Percentiles rank a stretch among this genome's conserved stretches.
Conservation (phyloP, 805 yeast species). For the Diddensiella santjacobensis region DNA sequence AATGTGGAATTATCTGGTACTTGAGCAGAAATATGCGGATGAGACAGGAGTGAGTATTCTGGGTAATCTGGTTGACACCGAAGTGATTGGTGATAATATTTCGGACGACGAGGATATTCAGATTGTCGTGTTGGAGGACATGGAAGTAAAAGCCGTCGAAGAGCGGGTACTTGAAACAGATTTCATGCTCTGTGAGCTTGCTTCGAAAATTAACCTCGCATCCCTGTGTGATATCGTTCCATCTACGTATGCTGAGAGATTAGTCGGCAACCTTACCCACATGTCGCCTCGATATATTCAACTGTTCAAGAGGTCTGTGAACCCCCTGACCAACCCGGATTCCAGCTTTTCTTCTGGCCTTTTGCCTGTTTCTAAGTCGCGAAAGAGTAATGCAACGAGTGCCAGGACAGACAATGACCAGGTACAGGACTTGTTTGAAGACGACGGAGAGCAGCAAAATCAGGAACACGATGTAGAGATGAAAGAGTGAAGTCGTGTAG, state of each 20-base stretch:
- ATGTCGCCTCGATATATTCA: conserved; percentile 17
- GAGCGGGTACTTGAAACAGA: conserved; percentile 31
- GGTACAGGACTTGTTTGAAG: no score
- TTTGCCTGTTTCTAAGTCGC: neutral
- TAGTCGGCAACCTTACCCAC: conserved; percentile 34
- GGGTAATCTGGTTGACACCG: conserved; percentile 4
- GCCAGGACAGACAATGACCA: no score
- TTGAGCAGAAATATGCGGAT: conserved; percentile 45
- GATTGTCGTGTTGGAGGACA: conserved; percentile 36
- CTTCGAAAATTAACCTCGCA: conserved; percentile 40
- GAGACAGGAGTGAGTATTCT: conserved; percentile 1
- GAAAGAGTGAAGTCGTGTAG: no score
- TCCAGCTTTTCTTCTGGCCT: neutral
- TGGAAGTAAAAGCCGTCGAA: conserved; percentile 25
- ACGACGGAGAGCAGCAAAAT: no score
- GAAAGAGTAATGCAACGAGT: no score
- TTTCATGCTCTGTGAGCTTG: conserved; percentile 40
- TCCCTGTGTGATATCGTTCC: conserved; percentile 35
- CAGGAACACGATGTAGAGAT: no score
- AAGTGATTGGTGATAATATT: conserved; percentile 3
- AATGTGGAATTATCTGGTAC: conserved; percentile 38
- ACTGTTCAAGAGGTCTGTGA: conserved; percentile 4
- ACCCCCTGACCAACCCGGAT: conserved; percentile 2
- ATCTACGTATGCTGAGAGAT: conserved; percentile 30
- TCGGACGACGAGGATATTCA: conserved; percentile 36